phyloP scores from a whole-genome alignment of 1,284 basidiomycete genomes.

The Heliocybe sulcata region DNA sequence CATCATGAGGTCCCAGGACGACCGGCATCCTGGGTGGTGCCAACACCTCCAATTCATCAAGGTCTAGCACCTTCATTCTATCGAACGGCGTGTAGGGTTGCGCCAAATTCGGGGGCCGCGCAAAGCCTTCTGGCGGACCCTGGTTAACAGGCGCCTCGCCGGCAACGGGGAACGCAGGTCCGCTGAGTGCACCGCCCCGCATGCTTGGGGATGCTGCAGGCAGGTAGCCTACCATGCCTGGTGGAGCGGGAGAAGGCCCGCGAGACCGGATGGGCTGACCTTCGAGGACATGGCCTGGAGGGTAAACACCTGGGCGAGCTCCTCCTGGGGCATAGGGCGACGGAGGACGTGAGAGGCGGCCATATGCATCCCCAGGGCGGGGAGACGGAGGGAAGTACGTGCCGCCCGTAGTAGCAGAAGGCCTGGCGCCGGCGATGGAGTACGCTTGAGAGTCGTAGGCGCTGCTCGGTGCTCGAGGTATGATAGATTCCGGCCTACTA shows the following conservation, averaged over 20 bases:
- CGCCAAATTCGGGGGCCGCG: conserved; percentile 56
- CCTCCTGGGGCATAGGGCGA: conserved; percentile 24
- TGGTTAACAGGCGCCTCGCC: conserved; percentile 15
- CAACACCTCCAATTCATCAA: conserved; percentile 59
- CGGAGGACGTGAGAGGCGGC: conserved; percentile 16
- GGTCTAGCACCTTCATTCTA: conserved; percentile 59
- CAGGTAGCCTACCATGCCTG: conserved; percentile 6
- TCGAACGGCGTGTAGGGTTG: conserved; percentile 65
- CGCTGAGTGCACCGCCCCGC: background rate
- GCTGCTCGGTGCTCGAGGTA: background rate
- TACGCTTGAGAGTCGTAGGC: background rate
- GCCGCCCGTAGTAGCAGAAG: background rate
- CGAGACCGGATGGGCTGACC: conserved; percentile 17
- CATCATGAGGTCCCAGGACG: conserved; percentile 69
- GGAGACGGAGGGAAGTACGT: background rate
- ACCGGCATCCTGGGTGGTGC: conserved; percentile 62
- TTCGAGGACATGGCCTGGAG: conserved; percentile 16
- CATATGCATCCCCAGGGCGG: background rate
- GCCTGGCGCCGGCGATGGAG: background rate
- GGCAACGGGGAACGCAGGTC: conserved; percentile 7
- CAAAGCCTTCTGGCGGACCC: conserved; percentile 63
- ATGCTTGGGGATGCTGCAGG: background rate
- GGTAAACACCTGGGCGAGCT: conserved; percentile 17
- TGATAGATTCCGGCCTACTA: background rate
- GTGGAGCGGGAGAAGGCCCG: conserved; percentile 17